Percentiles rank a stretch among this genome's conserved stretches.
Conservation (phyloP, 2,329 filamentous ascomycete species). For the Dissoconium aciculare region DNA sequence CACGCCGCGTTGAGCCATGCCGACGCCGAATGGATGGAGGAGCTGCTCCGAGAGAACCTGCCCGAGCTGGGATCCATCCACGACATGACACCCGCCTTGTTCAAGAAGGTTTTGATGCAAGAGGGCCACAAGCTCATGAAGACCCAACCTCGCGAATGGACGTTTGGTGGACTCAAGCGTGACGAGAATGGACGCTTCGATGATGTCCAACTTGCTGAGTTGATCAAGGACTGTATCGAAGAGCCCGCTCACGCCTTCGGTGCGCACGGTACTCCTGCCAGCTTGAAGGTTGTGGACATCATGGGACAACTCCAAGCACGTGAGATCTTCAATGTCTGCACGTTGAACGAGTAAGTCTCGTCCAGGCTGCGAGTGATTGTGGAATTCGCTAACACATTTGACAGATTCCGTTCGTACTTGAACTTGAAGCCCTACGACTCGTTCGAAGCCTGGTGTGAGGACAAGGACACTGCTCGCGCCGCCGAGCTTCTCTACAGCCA, state of each 20-base stretch:
- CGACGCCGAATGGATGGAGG: conserved; percentile 34
- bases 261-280: conserved; percentile 33
- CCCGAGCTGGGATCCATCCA: conserved; percentile 31
- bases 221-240: conserved; percentile 34
- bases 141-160: conserved; percentile 25
- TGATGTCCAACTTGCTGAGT: conserved; percentile 31
- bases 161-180: conserved; percentile 29
- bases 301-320: conserved; percentile 35
- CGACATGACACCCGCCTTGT: conserved; percentile 29
- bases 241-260: conserved; percentile 38
- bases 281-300: conserved; percentile 34
- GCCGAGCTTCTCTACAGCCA: conserved; percentile 37
- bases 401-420: conserved; percentile 24
- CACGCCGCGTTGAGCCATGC: conserved; percentile 32
- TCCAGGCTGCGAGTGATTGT: too few relatives aligned
- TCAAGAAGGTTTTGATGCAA: conserved; percentile 29
- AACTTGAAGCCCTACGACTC: conserved; percentile 25
- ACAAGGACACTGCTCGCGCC: conserved; percentile 24
- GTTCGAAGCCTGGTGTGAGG: conserved; percentile 24
- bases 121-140: conserved; percentile 25
- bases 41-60: conserved; percentile 21
- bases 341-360: conserved; percentile 33
- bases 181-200: conserved; percentile 29
- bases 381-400: not conserved
- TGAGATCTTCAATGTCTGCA: conserved; percentile 36